These are phyloP conservation scores for Globisporangium takayamanum DNA, from an alignment of 352 stramenopile genomes.

Conservation along the genomic window DNA sequence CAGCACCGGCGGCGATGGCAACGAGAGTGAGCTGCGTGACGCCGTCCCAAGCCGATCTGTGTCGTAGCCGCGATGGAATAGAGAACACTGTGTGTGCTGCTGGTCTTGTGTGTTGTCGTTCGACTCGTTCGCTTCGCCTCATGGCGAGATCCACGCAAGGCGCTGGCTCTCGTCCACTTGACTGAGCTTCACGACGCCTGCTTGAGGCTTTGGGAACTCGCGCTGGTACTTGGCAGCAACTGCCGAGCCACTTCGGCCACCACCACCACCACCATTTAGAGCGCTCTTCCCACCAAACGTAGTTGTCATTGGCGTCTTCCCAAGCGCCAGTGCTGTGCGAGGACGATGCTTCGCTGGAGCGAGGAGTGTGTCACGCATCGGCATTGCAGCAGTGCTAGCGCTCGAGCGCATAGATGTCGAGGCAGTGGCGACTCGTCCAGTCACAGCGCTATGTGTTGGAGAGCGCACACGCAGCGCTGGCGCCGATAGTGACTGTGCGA, in stretches of 20 bases:
- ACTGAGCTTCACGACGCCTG: conserved; percentile 34
- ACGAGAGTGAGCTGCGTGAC: not conserved
- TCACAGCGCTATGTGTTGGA: conserved; percentile 4
- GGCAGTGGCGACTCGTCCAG: not conserved
- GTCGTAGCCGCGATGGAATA: not conserved
- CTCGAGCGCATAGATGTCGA: not conserved
- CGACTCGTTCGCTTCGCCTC: not conserved
- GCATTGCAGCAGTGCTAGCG: not conserved
- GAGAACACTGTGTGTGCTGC: conserved; percentile 6
- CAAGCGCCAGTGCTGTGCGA: conserved; percentile 3
- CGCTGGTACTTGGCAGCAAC: conserved; percentile 35
- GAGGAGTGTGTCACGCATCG: not conserved
- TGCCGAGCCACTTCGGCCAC: not conserved
- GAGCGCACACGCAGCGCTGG: conserved; percentile 34
- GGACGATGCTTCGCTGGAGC: conserved; percentile 2
- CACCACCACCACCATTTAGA: not conserved
- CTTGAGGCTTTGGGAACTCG: conserved; percentile 50
- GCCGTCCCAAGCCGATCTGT: not conserved
- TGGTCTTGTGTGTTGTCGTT: not conserved
- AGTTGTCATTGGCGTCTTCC: not conserved
- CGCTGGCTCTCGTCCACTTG: conserved; percentile 27
- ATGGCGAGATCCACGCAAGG: conserved; percentile 39
- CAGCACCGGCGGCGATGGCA: not conserved
- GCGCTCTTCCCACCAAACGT: not conserved
- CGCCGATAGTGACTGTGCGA: conserved; percentile 28